These are phyloP conservation scores for Hebeloma cylindrosporum DNA, from an alignment of 768 basidiomycete species.

Conservation along the genomic window DNA sequence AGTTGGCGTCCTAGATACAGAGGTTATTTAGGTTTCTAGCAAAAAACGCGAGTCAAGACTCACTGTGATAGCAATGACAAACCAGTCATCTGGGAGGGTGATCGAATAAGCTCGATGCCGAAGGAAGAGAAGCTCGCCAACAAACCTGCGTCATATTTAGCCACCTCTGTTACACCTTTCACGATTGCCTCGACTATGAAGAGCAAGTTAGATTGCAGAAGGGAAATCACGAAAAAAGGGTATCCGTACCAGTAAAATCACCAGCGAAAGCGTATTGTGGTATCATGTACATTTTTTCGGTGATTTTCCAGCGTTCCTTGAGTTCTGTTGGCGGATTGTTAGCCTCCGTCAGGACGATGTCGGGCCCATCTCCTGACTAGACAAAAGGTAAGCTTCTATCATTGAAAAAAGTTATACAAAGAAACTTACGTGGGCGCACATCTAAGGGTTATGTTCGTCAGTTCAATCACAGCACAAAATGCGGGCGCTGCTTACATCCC, in stretches of 20 bases:
- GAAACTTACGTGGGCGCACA: conserved; percentile 59
- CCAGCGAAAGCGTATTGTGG: conserved; percentile 71
- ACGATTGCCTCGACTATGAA: conserved; percentile 60
- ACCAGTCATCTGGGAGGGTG: conserved; percentile 57
- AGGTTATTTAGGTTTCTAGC: neutral
- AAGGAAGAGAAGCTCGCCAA: neutral
- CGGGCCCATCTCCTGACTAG: conserved; percentile 64
- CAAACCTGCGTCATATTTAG: conserved; percentile 60
- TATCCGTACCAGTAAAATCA: conserved; percentile 54
- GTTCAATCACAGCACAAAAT: neutral
- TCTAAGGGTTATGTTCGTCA: conserved; percentile 34
- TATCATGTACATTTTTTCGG: conserved; percentile 68
- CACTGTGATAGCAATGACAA: conserved; percentile 66
- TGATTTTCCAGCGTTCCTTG: conserved; percentile 64
- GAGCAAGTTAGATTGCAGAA: conserved; percentile 8
- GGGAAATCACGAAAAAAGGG: neutral
- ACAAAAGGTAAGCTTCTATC: neutral
- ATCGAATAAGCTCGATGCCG: neutral
- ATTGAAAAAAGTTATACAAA: neutral
- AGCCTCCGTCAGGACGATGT: conserved; percentile 51
- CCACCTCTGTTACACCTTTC: conserved; percentile 60
- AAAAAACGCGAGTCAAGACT: conserved; percentile 1
- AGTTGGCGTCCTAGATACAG: conserved; percentile 59
- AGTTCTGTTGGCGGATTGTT: conserved; percentile 50
- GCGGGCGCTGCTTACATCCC: conserved; percentile 55